Conservation (phyloP, 2,329 filamentous ascomycete genomes). For the Harringtonia aguacate region DNA sequence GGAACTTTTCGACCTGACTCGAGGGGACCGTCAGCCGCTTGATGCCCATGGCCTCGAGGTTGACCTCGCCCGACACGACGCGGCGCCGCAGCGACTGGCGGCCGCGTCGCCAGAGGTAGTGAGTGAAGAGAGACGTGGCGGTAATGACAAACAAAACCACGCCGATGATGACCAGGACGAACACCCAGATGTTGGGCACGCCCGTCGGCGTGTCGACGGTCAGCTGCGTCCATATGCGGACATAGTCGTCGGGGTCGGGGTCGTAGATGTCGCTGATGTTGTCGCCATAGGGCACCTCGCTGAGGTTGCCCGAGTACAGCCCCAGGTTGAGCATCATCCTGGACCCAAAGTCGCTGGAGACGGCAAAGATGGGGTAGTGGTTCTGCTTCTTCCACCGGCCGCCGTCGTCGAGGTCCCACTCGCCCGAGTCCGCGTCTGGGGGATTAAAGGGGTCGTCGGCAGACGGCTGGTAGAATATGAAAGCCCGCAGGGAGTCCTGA, state of each 20-base stretch:
- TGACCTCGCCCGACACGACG: slow-evolving; percentile 68
- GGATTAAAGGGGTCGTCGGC: slow-evolving; percentile 47
- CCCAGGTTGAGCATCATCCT: slow-evolving; percentile 62
- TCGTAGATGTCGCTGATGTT: slow-evolving; percentile 45
- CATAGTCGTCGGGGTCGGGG: slow-evolving; percentile 45
- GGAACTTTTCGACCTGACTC: slow-evolving; percentile 60
- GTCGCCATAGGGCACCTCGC: slow-evolving; percentile 44
- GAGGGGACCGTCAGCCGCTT: slow-evolving; percentile 69
- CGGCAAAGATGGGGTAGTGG: slow-evolving; percentile 71
- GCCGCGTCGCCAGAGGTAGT: slow-evolving; percentile 62
- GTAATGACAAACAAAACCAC: slow-evolving; percentile 59
- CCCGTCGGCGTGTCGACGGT: slow-evolving; percentile 32
- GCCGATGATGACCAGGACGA: slow-evolving; percentile 59
- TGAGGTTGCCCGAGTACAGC: slow-evolving; percentile 68
- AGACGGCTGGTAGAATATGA: slow-evolving; percentile 54
- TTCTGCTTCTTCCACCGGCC: slow-evolving; percentile 62
- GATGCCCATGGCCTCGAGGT: slow-evolving; percentile 78
- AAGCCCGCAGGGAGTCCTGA: slow-evolving; percentile 46
- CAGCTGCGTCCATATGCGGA: slow-evolving; percentile 49
- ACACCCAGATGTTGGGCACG: slow-evolving; percentile 72
- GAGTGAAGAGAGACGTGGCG: slow-evolving; percentile 61
- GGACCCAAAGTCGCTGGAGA: slow-evolving; percentile 56
- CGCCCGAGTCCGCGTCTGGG: slow-evolving; percentile 49
- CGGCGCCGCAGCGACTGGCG: slow-evolving; percentile 57
- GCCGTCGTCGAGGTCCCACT: slow-evolving; percentile 62